Percentiles rank a stretch among this genome's conserved stretches.
These are phyloP conservation scores for Plasmopara halstedii DNA, from an alignment of 352 stramenopile species.

Conservation along the genomic window DNA sequence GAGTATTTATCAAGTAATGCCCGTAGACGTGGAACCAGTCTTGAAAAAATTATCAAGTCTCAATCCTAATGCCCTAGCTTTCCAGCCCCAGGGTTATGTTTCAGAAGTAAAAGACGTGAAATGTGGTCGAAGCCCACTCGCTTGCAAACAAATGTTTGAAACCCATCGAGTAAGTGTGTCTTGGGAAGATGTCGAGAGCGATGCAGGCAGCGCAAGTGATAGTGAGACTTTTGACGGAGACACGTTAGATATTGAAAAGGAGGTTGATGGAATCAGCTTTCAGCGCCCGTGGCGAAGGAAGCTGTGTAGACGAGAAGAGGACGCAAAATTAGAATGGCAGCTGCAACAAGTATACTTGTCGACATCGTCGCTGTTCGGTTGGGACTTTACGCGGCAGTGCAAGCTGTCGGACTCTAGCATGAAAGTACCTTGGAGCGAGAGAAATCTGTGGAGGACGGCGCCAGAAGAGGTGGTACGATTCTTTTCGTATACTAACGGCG, in stretches of 20 bases:
- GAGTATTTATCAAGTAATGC: conserved; percentile 1
- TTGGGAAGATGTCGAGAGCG: conserved; percentile 23
- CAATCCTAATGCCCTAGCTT: conserved; percentile 54
- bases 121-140: conserved; percentile 5
- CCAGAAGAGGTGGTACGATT: conserved; percentile 70
- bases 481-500: conserved; percentile 33
- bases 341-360: conserved; percentile 71
- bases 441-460: conserved; percentile 53
- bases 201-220: conserved; percentile 10
- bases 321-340: conserved; percentile 52
- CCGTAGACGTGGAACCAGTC: not conserved
- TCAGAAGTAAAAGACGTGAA: not conserved
- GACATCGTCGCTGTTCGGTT: conserved; percentile 60
- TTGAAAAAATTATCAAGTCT: conserved; percentile 20
- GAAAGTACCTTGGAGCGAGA: conserved; percentile 35
- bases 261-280: conserved; percentile 6
- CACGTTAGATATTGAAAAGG: conserved; percentile 19
- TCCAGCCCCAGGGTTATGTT: conserved; percentile 29
- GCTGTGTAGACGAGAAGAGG: conserved; percentile 37
- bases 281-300: conserved; percentile 17
- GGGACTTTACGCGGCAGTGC: conserved; percentile 59
- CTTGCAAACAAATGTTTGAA: conserved; percentile 64
- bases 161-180: conserved; percentile 53
- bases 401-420: conserved; percentile 22
- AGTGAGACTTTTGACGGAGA: conserved; percentile 10